These are phyloP conservation scores for Bimuria novae-zelandiae DNA, from an alignment of 2,329 filamentous ascomycete genomes.

Conservation along the genomic window DNA sequence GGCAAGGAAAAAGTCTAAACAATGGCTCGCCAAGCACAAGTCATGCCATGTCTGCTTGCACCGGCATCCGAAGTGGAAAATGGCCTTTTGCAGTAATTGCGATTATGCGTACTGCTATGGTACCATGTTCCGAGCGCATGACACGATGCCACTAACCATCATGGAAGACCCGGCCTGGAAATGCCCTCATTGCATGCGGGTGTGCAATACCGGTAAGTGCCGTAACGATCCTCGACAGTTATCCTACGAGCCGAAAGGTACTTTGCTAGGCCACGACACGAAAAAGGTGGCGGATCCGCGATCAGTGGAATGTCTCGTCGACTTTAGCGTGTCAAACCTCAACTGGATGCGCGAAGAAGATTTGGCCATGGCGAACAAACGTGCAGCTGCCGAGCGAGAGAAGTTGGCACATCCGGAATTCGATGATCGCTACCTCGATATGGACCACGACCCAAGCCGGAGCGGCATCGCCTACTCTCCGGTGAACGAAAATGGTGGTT, in stretches of 20 bases:
- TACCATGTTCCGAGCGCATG: conserved; percentile 88
- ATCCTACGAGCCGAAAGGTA: conserved; percentile 86
- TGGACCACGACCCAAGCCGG: conserved; percentile 40
- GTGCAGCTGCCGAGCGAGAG: conserved; percentile 58
- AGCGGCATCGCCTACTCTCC: conserved; percentile 49
- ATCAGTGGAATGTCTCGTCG: conserved; percentile 86
- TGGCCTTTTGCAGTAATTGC: conserved; percentile 80
- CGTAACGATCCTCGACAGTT: conserved; percentile 69
- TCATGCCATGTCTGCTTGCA: conserved; percentile 83
- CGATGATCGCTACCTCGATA: conserved; percentile 52
- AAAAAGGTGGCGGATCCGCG: conserved; percentile 86
- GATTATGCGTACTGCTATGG: conserved; percentile 86
- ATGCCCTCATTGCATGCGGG: conserved; percentile 82
- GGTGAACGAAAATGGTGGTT: conserved; percentile 26
- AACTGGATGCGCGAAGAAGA: conserved; percentile 72
- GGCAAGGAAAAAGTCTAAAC: conserved; percentile 61
- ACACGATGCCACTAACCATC: conserved; percentile 80
- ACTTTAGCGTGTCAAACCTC: conserved; percentile 88
- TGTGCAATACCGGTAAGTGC: conserved; percentile 86
- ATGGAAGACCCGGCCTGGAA: conserved; percentile 84
- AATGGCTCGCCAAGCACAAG: conserved; percentile 55
- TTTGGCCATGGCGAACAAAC: conserved; percentile 53
- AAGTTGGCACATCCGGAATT: conserved; percentile 54
- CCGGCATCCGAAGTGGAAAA: conserved; percentile 80
- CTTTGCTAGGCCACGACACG: conserved; percentile 88